Conservation (phyloP, 805 yeast species). For the Candida caryicola region DNA sequence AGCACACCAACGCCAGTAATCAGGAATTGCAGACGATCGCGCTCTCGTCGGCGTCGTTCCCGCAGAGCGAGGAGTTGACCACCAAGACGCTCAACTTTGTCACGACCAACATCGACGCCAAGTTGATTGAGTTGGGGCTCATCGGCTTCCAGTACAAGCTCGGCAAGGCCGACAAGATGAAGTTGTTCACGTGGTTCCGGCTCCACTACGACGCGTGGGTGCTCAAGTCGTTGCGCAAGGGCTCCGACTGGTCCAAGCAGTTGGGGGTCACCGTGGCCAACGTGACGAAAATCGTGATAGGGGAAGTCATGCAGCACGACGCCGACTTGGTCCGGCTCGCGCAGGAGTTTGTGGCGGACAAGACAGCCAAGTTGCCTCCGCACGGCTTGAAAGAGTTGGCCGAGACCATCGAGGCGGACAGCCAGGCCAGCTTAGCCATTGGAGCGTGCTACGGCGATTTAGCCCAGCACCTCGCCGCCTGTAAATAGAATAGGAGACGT, state of each 20-base stretch:
- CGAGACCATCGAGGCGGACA: conserved; percentile 20
- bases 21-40: conserved; percentile 55
- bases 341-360: conserved; percentile 30
- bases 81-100: conserved; percentile 57
- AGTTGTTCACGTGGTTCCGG: conserved; percentile 57
- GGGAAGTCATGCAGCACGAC: conserved; percentile 38
- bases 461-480: conserved; percentile 1
- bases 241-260: conserved; percentile 45
- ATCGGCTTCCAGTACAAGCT: conserved; percentile 48
- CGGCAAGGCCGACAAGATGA: conserved; percentile 24
- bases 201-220: conserved; percentile 53
- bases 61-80: conserved; percentile 43
- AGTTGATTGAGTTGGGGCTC: conserved; percentile 54
- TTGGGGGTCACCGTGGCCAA: conserved; percentile 44
- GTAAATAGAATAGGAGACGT: conserved; percentile 5
- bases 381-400: conserved; percentile 33
- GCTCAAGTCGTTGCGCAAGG: conserved; percentile 43
- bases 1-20: conserved; percentile 30
- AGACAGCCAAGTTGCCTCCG: conserved; percentile 31
- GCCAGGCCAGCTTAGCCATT: conserved; percentile 16
- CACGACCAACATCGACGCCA: conserved; percentile 52
- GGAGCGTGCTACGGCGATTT: conserved; percentile 14
- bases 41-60: conserved; percentile 53
- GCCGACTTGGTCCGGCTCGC: conserved; percentile 21
- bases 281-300: conserved; percentile 40